A percentile compares a stretch with the other conserved stretches of the same genome.
Evolutionary conservation across 495 filamentous ascomycete genomes (phyloP).

Genomic region (Oleoguttula mirabilis): DNA sequence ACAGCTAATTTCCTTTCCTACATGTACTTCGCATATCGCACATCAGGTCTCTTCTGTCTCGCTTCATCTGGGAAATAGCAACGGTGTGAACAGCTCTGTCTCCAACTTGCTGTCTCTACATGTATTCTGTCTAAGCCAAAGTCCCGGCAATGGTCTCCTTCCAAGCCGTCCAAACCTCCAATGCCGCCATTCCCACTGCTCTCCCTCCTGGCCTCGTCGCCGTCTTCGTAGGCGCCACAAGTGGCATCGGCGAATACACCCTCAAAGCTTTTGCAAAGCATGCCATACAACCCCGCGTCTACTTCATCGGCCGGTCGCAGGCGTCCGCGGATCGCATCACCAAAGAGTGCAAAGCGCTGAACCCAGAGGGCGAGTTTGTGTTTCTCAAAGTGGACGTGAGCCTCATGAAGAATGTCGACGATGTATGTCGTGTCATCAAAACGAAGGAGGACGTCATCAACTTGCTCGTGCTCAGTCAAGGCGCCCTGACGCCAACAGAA

Average conservation of each 20-base stretch:
- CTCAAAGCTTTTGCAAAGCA: constrained; percentile 44
- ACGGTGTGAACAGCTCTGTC: no score
- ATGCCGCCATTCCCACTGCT: constrained; percentile 22
- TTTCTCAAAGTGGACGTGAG: constrained; percentile 49
- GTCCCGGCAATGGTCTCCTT: constrained; percentile 14
- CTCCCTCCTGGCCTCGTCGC: constrained; percentile 37
- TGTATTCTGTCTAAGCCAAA: no score
- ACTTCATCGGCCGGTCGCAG: constrained; percentile 39
- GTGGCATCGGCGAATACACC: constrained; percentile 50
- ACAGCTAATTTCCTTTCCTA: no score
- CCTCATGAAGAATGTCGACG: constrained; percentile 35
- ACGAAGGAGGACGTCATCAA: constrained; percentile 44
- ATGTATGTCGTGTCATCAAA: constrained; percentile 44
- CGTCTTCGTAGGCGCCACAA: constrained; percentile 54
- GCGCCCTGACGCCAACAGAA: not conserved
- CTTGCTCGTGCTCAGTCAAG: constrained; percentile 43
- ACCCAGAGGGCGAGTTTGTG: constrained; percentile 30
- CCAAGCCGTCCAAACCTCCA: constrained; percentile 6
- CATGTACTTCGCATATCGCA: no score
- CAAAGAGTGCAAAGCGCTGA: constrained; percentile 33
- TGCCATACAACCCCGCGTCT: constrained; percentile 36
- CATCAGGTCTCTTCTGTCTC: no score
- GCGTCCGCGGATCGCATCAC: constrained; percentile 35
- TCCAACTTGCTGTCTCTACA: no score
- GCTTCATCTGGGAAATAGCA: no score